Evolutionary conservation across 192 early-diverging fungal genomes (phyloP), one percentile per base, ranked within the genome.

Genomic region (Linderina pennispora): DNA sequence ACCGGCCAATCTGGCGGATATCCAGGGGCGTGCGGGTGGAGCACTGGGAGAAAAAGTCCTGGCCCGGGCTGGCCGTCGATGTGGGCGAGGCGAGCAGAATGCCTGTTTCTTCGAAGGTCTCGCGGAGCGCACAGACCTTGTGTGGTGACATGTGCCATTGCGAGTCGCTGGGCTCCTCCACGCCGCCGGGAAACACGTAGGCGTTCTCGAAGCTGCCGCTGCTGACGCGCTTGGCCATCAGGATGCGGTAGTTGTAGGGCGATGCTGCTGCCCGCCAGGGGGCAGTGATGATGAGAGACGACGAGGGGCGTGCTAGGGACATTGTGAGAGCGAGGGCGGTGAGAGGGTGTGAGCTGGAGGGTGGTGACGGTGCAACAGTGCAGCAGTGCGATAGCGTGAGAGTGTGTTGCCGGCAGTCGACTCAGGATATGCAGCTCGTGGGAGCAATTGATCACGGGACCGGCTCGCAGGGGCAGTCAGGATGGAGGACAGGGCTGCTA

Each of bases 101-200:
- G 0, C 87, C 87, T 14, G 80, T 79, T 51, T 93, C 91, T 57
- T 93, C 91, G 53, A 80, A 85, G 0, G 91, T 88, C 58, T 92
- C 84, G 32, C 87, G 78, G 15, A 86, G 62, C 1, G 87, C 87
- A 43, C 83, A 86, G 13, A 80, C 62, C 21, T 65, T 71, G 43
- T 63, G 70, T 18, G 71, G 23, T 14, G 22, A 33, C 25, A 16
- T 32, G 4, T 23, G 17, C 35, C 26, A 15, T 24, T 23, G 26
- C 16, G 28, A 8, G 48, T 66, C 63, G n/a, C 21, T 11, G 0
- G 39, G n/a, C 17, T 73, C 70, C 15, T 45, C 42, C 10, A 58
- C 40, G 31, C 70, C 70, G 33, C 70, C 70, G 1, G 70, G 70
- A 41, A 73, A 73, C 52, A 65, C 70, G 2, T 38, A 36, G 0